Conservation (phyloP, 139 green algal genomes). For the Chlamydomonas eustigma region DNA sequence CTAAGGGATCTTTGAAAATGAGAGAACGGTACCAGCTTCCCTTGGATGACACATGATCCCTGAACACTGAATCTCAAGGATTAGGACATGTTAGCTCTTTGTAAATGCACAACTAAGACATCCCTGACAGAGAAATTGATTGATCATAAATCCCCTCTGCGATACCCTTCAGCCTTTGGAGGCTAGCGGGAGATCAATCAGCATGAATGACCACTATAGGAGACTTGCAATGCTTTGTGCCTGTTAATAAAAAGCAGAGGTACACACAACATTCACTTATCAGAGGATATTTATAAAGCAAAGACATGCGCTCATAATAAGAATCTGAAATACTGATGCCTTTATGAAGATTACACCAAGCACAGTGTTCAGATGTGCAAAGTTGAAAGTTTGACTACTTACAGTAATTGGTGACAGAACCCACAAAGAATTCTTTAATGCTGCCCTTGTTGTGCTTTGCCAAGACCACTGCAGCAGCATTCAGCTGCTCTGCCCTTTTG, state of each 20-base stretch:
- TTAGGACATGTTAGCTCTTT: too few species aligned
- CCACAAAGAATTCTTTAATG: slow-evolving; percentile 58
- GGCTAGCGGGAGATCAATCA: too few species aligned
- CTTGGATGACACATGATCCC: too few species aligned
- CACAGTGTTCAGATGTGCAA: not conserved
- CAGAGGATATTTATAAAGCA: not conserved
- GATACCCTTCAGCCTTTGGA: too few species aligned
- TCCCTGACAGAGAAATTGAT: not conserved
- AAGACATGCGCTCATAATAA: not conserved
- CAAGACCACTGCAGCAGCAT: slow-evolving; percentile 48
- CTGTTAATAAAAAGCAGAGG: too few species aligned
- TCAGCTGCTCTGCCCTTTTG: slow-evolving; percentile 45
- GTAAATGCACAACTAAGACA: too few species aligned
- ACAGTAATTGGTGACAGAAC: slow-evolving; percentile 50
- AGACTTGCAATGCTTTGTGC: slow-evolving; percentile 50
- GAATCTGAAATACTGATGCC: not conserved
- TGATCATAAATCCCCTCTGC: too few species aligned
- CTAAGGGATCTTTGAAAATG: too few species aligned
- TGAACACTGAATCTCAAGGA: too few species aligned
- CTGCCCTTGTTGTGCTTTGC: slow-evolving; percentile 53
- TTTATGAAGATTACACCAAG: not conserved
- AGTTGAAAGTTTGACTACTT: not conserved
- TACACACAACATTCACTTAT: not conserved
- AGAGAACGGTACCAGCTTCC: too few species aligned
- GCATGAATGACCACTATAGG: slow-evolving; percentile 54